Percentiles rank a stretch among this genome's conserved stretches.
Conservation (phyloP, 2,329 filamentous ascomycete genomes). For the Trichoderma semiorbis region DNA sequence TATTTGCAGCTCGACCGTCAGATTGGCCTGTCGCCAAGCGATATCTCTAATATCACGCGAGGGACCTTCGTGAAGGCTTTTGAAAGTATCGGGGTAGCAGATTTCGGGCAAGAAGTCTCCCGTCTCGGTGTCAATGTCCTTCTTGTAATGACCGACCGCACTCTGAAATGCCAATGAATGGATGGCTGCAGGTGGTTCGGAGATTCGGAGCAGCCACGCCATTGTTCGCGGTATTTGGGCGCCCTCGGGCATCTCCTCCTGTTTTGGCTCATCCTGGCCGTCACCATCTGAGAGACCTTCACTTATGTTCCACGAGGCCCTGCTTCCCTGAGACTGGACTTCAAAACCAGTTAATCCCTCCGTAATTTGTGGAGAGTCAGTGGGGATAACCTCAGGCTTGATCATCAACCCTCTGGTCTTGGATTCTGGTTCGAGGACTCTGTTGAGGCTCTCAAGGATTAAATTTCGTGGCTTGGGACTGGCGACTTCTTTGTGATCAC, state of each 20-base stretch:
- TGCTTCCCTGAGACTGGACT: neutral
- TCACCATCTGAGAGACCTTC: neutral
- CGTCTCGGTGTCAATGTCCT: constrained; percentile 37
- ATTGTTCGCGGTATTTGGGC: neutral
- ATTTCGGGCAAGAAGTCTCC: constrained; percentile 35
- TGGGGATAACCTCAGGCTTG: neutral
- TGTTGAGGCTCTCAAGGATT: neutral
- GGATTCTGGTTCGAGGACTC: neutral
- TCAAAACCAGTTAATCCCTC: neutral
- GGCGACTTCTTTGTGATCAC: neutral
- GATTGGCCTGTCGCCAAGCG: constrained; percentile 29
- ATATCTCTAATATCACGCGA: constrained; percentile 20
- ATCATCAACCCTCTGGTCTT: neutral
- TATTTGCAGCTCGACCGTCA: constrained; percentile 29
- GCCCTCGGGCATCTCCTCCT: neutral
- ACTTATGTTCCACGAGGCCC: constrained; percentile 8
- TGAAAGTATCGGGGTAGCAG: constrained; percentile 31
- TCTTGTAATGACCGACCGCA: constrained; percentile 1
- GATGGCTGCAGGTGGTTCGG: neutral
- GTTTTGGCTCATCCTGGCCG: neutral
- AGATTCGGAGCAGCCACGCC: constrained; percentile 2
- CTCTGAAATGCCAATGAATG: neutral
- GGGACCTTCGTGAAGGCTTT: neutral
- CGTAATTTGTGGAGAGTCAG: neutral
- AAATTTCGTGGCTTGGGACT: neutral